A percentile compares a stretch with the other conserved stretches of the same genome.
phyloP scores from a whole-genome alignment of 495 filamentous ascomycete genomes.

The Neurospora intermedia region DNA sequence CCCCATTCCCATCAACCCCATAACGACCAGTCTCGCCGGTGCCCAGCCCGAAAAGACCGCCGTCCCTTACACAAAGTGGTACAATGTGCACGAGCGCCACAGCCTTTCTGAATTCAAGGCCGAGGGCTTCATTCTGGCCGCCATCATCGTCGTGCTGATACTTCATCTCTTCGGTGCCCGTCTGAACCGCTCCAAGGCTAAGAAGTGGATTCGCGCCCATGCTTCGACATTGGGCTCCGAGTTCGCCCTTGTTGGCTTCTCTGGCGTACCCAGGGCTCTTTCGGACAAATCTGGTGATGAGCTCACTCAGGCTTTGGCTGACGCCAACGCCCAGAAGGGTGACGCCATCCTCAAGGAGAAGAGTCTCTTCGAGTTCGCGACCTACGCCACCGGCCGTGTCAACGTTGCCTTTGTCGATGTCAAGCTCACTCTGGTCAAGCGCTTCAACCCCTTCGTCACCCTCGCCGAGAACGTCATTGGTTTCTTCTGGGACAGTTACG shows the following conservation, averaged over 20 bases:
- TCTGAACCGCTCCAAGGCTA: slow-evolving; percentile 69
- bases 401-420: slow-evolving; percentile 88
- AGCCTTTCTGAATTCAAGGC: slow-evolving; percentile 69
- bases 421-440: slow-evolving; percentile 70
- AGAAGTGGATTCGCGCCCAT: slow-evolving; percentile 69
- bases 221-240: slow-evolving; percentile 61
- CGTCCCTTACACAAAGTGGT: slow-evolving; percentile 83
- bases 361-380: slow-evolving; percentile 67
- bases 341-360: slow-evolving; percentile 70
- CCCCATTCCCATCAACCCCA: slow-evolving; percentile 29
- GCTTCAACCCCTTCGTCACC: slow-evolving; percentile 76
- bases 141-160: slow-evolving; percentile 60
- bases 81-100: slow-evolving; percentile 87
- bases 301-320: slow-evolving; percentile 23
- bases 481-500: slow-evolving; percentile 68
- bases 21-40: slow-evolving; percentile 24
- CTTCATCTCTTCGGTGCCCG: slow-evolving; percentile 76
- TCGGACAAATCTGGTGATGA: slow-evolving; percentile 30
- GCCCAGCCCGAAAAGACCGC: slow-evolving; percentile 39
- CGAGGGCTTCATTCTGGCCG: slow-evolving; percentile 70
- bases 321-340: slow-evolving; percentile 24
- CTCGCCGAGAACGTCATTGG: slow-evolving; percentile 54
- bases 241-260: slow-evolving; percentile 83
- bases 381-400: slow-evolving; percentile 88
- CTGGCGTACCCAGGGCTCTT: slow-evolving; percentile 30